phyloP scores from a whole-genome alignment of 75 land plant species.

The Cryptomeria japonica region DNA sequence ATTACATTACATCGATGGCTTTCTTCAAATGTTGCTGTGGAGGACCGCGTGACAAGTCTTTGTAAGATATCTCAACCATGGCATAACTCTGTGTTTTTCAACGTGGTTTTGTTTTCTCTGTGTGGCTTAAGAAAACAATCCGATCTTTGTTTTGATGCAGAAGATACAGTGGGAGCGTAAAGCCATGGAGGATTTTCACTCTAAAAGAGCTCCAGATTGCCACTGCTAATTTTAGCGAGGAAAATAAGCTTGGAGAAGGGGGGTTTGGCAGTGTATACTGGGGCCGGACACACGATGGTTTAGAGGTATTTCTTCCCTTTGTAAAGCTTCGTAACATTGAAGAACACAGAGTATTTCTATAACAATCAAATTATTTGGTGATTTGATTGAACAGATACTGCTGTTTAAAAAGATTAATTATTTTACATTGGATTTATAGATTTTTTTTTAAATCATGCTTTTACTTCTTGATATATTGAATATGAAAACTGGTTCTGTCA shows the following conservation, averaged over 20 bases:
- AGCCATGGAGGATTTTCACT: conserved; percentile 12
- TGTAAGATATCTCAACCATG: neutral
- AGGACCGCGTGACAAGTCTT: neutral
- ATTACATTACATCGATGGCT: neutral
- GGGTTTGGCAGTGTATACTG: conserved; percentile 21
- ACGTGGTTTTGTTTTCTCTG: neutral
- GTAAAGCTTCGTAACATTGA: neutral
- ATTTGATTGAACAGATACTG: neutral
- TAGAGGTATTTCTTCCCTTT: neutral
- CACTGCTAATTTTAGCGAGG: conserved; percentile 14
- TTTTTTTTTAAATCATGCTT: no score
- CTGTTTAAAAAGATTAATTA: no score
- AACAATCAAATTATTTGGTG: neutral
- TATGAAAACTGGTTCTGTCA: no score
- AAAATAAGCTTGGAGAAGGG: conserved; percentile 24
- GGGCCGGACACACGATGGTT: conserved; percentile 7
- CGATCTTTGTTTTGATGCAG: neutral
- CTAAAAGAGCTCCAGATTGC: conserved; percentile 15
- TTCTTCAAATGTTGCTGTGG: neutral
- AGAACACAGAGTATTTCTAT: neutral
- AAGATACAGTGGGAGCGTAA: neutral
- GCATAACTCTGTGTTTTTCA: neutral
- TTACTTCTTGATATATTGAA: no score
- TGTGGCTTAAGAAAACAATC: neutral
- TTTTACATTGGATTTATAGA: no score